Conservation (phyloP, 805 yeast genomes). For the Ogataea degrootiae region DNA sequence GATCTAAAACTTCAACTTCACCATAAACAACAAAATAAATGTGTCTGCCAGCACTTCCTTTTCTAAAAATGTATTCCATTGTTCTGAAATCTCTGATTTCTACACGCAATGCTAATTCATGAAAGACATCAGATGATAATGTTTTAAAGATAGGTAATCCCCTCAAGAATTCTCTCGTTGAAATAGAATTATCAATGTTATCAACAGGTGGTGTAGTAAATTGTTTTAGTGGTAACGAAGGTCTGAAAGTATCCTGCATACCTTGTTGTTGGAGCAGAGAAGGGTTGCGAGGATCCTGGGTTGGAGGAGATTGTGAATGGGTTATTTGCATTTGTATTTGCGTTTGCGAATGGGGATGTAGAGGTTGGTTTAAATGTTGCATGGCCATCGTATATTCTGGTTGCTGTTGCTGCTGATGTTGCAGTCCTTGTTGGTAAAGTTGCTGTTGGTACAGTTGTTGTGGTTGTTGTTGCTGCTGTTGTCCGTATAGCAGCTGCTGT, state of each 20-base stretch:
- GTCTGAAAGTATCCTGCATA: background rate
- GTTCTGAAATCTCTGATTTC: slow-evolving; percentile 51
- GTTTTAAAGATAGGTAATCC: slow-evolving; percentile 54
- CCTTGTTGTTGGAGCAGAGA: background rate
- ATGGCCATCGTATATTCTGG: background rate
- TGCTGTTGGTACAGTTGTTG: background rate
- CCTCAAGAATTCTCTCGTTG: slow-evolving; percentile 52
- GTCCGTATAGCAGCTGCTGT: background rate
- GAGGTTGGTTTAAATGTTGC: no score
- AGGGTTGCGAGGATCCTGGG: background rate
- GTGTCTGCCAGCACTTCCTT: slow-evolving; percentile 58
- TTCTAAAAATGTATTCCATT: slow-evolving; percentile 55
- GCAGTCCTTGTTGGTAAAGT: background rate
- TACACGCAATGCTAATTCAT: slow-evolving; percentile 58
- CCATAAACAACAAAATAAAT: slow-evolving; percentile 66
- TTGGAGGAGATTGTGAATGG: background rate
- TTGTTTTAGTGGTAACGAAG: slow-evolving; percentile 1
- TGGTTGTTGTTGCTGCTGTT: background rate
- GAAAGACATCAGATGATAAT: slow-evolving; percentile 55
- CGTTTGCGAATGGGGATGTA: background rate
- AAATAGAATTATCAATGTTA: slow-evolving; percentile 47
- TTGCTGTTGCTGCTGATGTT: background rate
- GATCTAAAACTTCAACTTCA: slow-evolving; percentile 57
- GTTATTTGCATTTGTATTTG: background rate
- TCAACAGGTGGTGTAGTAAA: slow-evolving; percentile 16